Evolutionary conservation across 768 basidiomycete genomes (phyloP).

Genomic region (Russula griseocarnosa): DNA sequence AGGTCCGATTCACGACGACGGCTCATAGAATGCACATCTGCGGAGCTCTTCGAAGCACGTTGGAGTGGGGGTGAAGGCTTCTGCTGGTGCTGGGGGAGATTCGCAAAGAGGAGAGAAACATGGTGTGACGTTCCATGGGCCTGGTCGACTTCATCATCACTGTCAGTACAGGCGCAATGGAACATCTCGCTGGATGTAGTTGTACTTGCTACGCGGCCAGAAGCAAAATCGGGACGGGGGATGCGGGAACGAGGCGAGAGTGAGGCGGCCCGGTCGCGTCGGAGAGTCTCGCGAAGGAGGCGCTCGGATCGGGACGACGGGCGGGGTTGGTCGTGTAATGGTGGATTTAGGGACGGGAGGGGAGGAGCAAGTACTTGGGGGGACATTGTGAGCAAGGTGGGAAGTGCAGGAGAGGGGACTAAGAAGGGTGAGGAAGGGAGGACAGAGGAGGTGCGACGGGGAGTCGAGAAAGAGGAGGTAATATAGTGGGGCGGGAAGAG

Average conservation of each 20-base stretch:
- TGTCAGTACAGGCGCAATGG: constrained; percentile 29
- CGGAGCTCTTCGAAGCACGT: constrained; percentile 28
- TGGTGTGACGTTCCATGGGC: constrained; percentile 34
- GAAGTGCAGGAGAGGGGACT: constrained; percentile 30
- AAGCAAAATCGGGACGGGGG: constrained; percentile 19
- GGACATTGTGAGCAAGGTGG: constrained; percentile 39
- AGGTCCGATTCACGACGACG: constrained; percentile 24
- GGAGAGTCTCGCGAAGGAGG: constrained; percentile 53
- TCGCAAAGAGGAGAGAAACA: constrained; percentile 31
- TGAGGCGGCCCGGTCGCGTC: constrained; percentile 41
- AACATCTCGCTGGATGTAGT: constrained; percentile 25
- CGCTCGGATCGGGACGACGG: constrained; percentile 52
- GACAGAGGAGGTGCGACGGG: constrained; percentile 13
- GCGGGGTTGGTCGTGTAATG: constrained; percentile 31
- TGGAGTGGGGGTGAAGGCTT: constrained; percentile 13
- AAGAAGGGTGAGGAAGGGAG: constrained; percentile 16
- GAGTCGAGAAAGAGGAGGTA: constrained; percentile 16
- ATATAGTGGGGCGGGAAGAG: constrained; percentile 23
- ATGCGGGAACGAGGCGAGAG: constrained; percentile 29
- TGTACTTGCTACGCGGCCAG: constrained; percentile 21
- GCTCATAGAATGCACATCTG: constrained; percentile 19
- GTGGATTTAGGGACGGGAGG: constrained; percentile 24
- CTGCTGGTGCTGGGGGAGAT: constrained; percentile 17
- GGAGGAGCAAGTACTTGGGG: constrained; percentile 34
- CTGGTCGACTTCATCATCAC: constrained; percentile 34